Conservation (phyloP, 2,329 filamentous ascomycete species). For the Hypoxylon sp. region DNA sequence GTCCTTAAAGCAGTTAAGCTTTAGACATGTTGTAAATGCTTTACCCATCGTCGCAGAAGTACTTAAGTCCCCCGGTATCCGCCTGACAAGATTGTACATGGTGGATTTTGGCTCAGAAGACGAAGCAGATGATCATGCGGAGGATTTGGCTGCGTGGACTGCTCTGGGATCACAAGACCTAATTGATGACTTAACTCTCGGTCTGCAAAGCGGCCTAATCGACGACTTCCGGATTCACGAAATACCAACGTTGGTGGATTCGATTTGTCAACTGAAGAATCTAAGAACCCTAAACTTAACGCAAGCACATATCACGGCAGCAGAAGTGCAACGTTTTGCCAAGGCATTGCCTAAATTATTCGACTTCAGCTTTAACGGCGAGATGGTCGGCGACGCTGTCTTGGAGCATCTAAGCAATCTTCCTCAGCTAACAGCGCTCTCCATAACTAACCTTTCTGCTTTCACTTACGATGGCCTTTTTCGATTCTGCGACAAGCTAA, state of each 20-base stretch:
- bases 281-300: constrained; percentile 69
- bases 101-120: constrained; percentile 38
- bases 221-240: constrained; percentile 62
- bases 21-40: constrained; percentile 63
- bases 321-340: constrained; percentile 66
- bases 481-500: constrained; percentile 58
- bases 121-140: constrained; percentile 34
- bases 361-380: constrained; percentile 70
- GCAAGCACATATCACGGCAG: constrained; percentile 64
- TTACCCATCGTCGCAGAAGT: constrained; percentile 53
- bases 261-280: constrained; percentile 66
- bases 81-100: constrained; percentile 47
- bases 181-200: constrained; percentile 49
- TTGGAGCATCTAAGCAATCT: constrained; percentile 58
- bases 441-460: constrained; percentile 67
- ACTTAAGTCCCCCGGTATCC: constrained; percentile 47
- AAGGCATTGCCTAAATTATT: constrained; percentile 64
- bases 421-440: constrained; percentile 65
- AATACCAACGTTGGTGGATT: constrained; percentile 50
- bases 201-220: constrained; percentile 60
- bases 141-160: constrained; percentile 44
- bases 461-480: constrained; percentile 68
- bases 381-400: constrained; percentile 64
- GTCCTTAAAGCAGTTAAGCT: constrained; percentile 54
- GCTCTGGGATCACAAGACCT: constrained; percentile 48